A percentile compares a stretch with the other conserved stretches of the same genome.
These are phyloP conservation scores for Rubia yunnanensis DNA, from an alignment of 257 asterid genomes.

Conservation along the genomic window DNA sequence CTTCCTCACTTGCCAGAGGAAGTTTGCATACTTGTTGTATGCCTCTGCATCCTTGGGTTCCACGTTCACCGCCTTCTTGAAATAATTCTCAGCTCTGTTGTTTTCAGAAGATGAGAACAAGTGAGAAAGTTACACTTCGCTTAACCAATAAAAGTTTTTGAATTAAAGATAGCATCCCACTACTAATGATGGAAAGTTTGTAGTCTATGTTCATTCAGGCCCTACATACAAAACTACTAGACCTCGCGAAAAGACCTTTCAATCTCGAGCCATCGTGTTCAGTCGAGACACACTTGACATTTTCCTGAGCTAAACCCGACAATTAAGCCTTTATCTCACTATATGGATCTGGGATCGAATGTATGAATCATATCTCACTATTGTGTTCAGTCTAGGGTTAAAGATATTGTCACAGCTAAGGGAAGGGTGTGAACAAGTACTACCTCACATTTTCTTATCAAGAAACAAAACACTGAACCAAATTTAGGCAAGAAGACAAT, in stretches of 20 bases:
- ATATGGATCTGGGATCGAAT: not conserved
- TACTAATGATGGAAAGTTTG: constrained; percentile 6
- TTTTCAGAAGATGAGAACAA: constrained; percentile 6
- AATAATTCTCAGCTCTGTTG: constrained; percentile 87
- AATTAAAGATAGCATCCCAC: constrained; percentile 4
- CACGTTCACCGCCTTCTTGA: constrained; percentile 61
- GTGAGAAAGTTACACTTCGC: constrained; percentile 6
- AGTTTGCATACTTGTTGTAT: constrained; percentile 69
- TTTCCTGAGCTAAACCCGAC: not conserved
- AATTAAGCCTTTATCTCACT: not conserved
- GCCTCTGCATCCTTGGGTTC: constrained; percentile 96
- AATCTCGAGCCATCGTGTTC: not conserved
- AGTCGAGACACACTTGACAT: not conserved
- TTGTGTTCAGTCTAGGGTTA: not conserved
- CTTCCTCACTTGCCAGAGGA: constrained; percentile 74
- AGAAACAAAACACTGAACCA: constrained; percentile 16
- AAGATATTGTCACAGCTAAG: constrained; percentile 15
- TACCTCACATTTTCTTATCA: constrained; percentile 47
- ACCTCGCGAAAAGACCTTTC: not conserved
- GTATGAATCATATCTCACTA: not conserved
- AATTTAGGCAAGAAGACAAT: constrained; percentile 4
- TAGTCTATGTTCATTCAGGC: constrained; percentile 21
- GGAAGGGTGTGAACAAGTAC: constrained; percentile 10
- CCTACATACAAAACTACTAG: not conserved
- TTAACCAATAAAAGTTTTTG: not conserved